Percentiles rank a stretch among this genome's conserved stretches.
Evolutionary conservation across 352 stramenopile genomes (phyloP).

Genomic region (Pythium volutum): DNA sequence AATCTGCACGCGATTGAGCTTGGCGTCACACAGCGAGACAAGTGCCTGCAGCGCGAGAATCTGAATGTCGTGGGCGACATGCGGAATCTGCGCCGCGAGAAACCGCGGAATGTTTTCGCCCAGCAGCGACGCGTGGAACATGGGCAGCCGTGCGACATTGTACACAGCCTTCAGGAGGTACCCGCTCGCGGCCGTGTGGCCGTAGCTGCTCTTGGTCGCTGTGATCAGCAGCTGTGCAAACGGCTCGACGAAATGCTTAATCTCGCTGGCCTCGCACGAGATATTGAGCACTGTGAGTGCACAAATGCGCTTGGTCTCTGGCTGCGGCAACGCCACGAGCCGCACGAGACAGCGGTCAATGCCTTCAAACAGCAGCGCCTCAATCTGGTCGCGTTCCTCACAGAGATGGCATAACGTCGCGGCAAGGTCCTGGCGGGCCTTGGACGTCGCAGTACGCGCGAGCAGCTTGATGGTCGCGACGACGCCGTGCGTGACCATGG

Average conservation of each 20-base stretch:
- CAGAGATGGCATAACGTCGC: slow-evolving; percentile 66
- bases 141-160: slow-evolving; percentile 53
- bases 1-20: slow-evolving; percentile 43
- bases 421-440: slow-evolving; percentile 53
- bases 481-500: slow-evolving; percentile 52
- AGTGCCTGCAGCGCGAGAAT: slow-evolving; percentile 46
- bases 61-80: slow-evolving; percentile 38
- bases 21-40: slow-evolving; percentile 49
- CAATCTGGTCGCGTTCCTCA: slow-evolving; percentile 51
- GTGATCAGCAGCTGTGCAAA: slow-evolving; percentile 57
- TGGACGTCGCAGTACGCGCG: slow-evolving; percentile 28
- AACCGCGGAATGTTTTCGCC: slow-evolving; percentile 67
- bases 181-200: slow-evolving; percentile 23
- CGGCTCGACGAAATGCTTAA: slow-evolving; percentile 64
- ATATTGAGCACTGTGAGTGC: slow-evolving; percentile 69
- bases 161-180: slow-evolving; percentile 73
- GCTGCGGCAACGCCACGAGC: slow-evolving; percentile 38
- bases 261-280: slow-evolving; percentile 45
- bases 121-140: slow-evolving; percentile 57
- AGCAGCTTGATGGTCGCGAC: slow-evolving; percentile 46
- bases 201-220: slow-evolving; percentile 26
- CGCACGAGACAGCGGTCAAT: slow-evolving; percentile 58
- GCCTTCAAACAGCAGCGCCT: slow-evolving; percentile 65
- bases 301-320: slow-evolving; percentile 70
- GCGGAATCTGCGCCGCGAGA: slow-evolving; percentile 40